Conservation (phyloP, 306 rosid species). For the Vigna radiata region DNA sequence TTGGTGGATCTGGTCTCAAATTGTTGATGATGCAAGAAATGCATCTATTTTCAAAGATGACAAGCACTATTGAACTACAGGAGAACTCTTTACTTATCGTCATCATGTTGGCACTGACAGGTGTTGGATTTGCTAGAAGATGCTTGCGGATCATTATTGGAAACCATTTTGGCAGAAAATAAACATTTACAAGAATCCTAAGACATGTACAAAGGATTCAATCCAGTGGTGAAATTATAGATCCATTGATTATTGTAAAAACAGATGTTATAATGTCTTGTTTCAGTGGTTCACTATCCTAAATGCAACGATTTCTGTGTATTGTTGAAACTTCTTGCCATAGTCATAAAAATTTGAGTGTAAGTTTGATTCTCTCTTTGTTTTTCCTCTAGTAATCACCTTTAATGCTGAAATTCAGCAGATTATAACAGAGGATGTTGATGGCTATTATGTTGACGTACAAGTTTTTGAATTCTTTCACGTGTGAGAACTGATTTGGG, state of each 20-base stretch:
- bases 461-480: neutral
- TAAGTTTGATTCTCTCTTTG: neutral
- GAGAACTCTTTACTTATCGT: constrained; percentile 27
- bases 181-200: constrained; percentile 55
- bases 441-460: neutral
- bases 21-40: constrained; percentile 19
- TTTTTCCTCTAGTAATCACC: neutral
- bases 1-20: neutral
- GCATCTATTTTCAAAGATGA: neutral
- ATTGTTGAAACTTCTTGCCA: constrained; percentile 1
- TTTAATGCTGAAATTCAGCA: neutral
- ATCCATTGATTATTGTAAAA: neutral
- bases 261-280: neutral
- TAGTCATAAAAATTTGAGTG: constrained; percentile 7
- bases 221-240: neutral
- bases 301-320: constrained; percentile 1
- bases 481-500: neutral
- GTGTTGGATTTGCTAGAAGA: constrained; percentile 97
- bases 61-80: neutral
- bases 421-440: neutral
- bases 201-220: constrained; percentile 32
- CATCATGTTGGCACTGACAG: constrained; percentile 53
- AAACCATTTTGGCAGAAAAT: constrained; percentile 75
- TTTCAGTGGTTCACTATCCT: constrained; percentile 21
- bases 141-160: constrained; percentile 87